Conservation (phyloP, 1,284 basidiomycete species). For the Cutaneotrichosporon cyanovorans region DNA sequence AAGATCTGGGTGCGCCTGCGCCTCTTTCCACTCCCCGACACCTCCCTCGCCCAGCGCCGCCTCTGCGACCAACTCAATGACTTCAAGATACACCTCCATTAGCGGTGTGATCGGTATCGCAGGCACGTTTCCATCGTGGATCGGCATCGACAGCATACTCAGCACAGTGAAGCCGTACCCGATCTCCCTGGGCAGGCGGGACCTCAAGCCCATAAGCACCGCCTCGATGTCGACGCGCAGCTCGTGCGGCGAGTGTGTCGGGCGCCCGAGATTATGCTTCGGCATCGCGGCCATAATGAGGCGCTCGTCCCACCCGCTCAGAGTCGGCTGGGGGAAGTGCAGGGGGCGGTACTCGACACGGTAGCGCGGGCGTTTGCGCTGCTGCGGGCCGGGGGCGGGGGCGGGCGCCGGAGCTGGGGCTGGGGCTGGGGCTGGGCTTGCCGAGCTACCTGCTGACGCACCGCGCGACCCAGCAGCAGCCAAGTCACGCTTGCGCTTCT, state of each 20-base stretch:
- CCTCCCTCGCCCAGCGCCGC: conserved; percentile 57
- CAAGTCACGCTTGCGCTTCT: conserved; percentile 4
- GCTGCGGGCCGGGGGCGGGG: background rate
- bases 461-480: background rate
- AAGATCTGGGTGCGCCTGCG: conserved; percentile 1
- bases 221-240: conserved; percentile 76
- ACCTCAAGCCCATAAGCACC: conserved; percentile 81
- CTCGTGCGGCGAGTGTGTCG: conserved; percentile 55
- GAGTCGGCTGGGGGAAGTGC: conserved; percentile 64
- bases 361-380: conserved; percentile 53
- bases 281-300: conserved; percentile 54
- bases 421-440: background rate
- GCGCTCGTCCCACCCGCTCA: conserved; percentile 77
- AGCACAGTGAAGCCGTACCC: conserved; percentile 85
- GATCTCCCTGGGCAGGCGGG: conserved; percentile 71
- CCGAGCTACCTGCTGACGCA: background rate
- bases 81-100: conserved; percentile 74
- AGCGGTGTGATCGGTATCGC: conserved; percentile 70
- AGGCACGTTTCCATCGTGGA: conserved; percentile 46
- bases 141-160: conserved; percentile 57
- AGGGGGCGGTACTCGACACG: conserved; percentile 87
- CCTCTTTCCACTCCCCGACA: conserved; percentile 45
- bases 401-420: background rate
- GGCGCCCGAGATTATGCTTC: conserved; percentile 53
- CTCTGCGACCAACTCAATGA: conserved; percentile 80